Evolutionary conservation across 176 grass and related monocot genomes (phyloP).

Genomic region (Puya raimondii): DNA sequence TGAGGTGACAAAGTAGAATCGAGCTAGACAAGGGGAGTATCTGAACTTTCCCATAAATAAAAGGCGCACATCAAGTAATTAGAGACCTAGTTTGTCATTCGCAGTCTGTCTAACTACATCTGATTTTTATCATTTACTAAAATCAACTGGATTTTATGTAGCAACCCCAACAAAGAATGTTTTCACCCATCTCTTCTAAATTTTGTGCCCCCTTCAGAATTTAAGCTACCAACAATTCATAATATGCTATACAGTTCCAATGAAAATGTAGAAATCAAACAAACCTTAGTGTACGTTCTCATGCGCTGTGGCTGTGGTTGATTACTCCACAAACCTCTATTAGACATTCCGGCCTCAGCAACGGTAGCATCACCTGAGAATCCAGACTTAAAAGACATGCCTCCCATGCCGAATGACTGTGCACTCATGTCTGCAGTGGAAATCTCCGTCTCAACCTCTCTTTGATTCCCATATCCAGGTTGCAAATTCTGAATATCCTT

Average conservation of each 20-base stretch:
- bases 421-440: slow-evolving; percentile 95
- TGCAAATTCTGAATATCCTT: slow-evolving; percentile 67
- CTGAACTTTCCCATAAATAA: no score
- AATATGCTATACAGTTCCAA: neutral
- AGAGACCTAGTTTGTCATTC: no score
- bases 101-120: no score
- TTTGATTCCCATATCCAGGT: slow-evolving; percentile 58
- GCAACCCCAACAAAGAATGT: no score
- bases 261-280: slow-evolving; percentile 4
- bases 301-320: slow-evolving; percentile 69
- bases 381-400: slow-evolving; percentile 77
- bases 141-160: no score
- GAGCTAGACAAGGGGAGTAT: no score
- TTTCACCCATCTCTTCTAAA: no score
- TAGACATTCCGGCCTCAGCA: slow-evolving; percentile 56
- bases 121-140: no score
- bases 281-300: slow-evolving; percentile 97
- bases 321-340: slow-evolving; percentile 70
- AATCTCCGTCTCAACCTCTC: slow-evolving; percentile 75
- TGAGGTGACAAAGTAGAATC: no score
- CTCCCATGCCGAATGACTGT: slow-evolving; percentile 79
- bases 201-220: no score
- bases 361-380: slow-evolving; percentile 79
- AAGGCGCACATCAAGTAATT: no score
- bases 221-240: neutral